These are phyloP conservation scores for Amniculicola lignicola DNA, from an alignment of 495 filamentous ascomycete genomes.

Conservation along the genomic window DNA sequence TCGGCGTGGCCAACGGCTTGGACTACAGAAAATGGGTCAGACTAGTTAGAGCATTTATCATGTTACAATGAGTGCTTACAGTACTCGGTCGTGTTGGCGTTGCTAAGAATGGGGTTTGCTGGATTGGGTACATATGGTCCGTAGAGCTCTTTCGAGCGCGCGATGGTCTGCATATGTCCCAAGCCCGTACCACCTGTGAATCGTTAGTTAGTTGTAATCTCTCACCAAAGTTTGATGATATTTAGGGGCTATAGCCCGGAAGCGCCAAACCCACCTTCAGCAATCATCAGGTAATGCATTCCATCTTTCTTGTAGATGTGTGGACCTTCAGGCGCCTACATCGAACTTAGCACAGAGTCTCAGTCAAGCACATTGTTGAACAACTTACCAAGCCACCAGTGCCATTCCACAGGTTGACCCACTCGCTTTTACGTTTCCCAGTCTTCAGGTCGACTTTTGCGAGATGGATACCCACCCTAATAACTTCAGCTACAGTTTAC, in stretches of 20 bases:
- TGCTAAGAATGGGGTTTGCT: constrained; percentile 55
- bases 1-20: constrained; percentile 52
- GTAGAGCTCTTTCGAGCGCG: constrained; percentile 45
- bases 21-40: constrained; percentile 35
- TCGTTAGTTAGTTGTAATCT: neutral
- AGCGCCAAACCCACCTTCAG: constrained; percentile 49
- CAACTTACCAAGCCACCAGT: constrained; percentile 42
- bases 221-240: no score
- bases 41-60: neutral
- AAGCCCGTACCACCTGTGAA: constrained; percentile 53
- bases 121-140: constrained; percentile 57
- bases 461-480: constrained; percentile 39
- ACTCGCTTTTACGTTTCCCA: constrained; percentile 39
- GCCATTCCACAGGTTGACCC: constrained; percentile 54
- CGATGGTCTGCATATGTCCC: constrained; percentile 54
- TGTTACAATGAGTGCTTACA: constrained; percentile 21
- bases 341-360: neutral
- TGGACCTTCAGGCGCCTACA: constrained; percentile 58
- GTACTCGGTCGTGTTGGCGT: constrained; percentile 49
- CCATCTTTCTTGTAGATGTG: constrained; percentile 63
- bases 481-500: constrained; percentile 27
- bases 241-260: no score
- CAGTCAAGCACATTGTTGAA: neutral
- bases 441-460: constrained; percentile 48
- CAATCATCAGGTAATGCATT: constrained; percentile 67